Evolutionary conservation across 768 basidiomycete genomes (phyloP).

Genomic region (Mycena indigotica): DNA sequence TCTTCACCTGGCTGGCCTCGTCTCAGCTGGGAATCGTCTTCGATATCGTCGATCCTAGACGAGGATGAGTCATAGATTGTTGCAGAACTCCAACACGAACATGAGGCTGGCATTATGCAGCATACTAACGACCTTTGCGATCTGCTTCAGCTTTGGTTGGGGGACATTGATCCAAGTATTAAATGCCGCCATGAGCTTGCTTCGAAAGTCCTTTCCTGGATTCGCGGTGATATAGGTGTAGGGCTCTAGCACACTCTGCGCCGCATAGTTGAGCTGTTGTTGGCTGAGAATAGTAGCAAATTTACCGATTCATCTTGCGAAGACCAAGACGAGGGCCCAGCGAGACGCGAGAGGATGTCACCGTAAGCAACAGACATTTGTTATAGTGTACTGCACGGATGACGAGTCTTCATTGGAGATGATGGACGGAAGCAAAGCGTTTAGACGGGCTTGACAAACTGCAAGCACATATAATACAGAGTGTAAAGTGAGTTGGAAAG

Average conservation of each 20-base stretch:
- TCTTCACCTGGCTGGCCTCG: constrained; percentile 75
- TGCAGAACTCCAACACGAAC: constrained; percentile 46
- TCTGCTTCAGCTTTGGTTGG: constrained; percentile 64
- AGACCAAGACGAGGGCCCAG: constrained; percentile 39
- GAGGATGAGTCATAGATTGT: neutral
- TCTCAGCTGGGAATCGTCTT: constrained; percentile 86
- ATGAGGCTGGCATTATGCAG: constrained; percentile 92
- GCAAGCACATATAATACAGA: neutral
- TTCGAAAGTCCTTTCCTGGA: constrained; percentile 92
- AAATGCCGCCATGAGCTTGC: constrained; percentile 88
- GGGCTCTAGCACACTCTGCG: constrained; percentile 76
- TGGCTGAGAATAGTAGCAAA: neutral
- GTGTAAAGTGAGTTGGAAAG: constrained; percentile 20
- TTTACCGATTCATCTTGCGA: constrained; percentile 36
- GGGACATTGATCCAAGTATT: constrained; percentile 90
- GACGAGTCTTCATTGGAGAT: neutral
- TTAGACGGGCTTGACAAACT: neutral
- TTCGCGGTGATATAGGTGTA: constrained; percentile 81
- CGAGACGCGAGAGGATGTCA: constrained; percentile 38
- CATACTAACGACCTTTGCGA: constrained; percentile 87
- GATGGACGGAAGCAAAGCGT: neutral
- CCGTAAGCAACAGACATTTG: constrained; percentile 36
- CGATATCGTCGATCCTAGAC: constrained; percentile 87
- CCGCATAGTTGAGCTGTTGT: neutral
- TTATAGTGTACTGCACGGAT: neutral